A percentile compares a stretch with the other conserved stretches of the same genome.
Conservation (phyloP, 192 early-diverging fungal genomes). For the Pilaira anomala region DNA sequence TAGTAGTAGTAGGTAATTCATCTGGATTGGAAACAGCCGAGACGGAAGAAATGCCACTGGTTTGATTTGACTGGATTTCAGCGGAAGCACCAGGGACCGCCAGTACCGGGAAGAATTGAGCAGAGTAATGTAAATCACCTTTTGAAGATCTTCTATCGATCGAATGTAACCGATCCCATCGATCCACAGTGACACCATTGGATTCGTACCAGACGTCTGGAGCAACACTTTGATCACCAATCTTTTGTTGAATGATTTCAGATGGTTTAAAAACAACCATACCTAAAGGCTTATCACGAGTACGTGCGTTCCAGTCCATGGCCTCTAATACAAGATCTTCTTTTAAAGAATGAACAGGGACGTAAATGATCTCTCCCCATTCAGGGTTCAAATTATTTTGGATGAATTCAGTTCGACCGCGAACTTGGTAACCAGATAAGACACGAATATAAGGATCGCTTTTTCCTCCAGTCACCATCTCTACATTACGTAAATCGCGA, state of each 20-base stretch:
- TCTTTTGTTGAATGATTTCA: constrained; percentile 13
- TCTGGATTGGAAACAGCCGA: not conserved
- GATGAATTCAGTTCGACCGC: constrained; percentile 68
- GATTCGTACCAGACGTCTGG: constrained; percentile 30
- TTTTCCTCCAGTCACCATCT: constrained; percentile 59
- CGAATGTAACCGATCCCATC: constrained; percentile 36
- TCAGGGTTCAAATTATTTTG: constrained; percentile 72
- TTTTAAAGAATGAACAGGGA: constrained; percentile 64
- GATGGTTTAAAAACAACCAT: constrained; percentile 35
- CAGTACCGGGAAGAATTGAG: constrained; percentile 37
- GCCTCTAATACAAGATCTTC: constrained; percentile 67
- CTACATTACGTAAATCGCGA: constrained; percentile 70
- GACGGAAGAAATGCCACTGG: constrained; percentile 15
- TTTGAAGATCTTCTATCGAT: constrained; percentile 28
- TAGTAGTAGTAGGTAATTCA: not conserved
- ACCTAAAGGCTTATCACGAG: constrained; percentile 74
- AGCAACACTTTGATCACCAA: constrained; percentile 21
- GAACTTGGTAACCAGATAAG: constrained; percentile 45
- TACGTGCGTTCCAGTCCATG: constrained; percentile 73
- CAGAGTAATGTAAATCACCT: constrained; percentile 38
- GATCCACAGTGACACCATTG: constrained; percentile 17
- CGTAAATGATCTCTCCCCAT: constrained; percentile 81
- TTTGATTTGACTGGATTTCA: constrained; percentile 13
- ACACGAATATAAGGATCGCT: constrained; percentile 83
- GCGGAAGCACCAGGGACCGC: constrained; percentile 13